Base-by-base conservation (phyloP, 306 rosid species). In the Albizia julibrissin region DNA sequence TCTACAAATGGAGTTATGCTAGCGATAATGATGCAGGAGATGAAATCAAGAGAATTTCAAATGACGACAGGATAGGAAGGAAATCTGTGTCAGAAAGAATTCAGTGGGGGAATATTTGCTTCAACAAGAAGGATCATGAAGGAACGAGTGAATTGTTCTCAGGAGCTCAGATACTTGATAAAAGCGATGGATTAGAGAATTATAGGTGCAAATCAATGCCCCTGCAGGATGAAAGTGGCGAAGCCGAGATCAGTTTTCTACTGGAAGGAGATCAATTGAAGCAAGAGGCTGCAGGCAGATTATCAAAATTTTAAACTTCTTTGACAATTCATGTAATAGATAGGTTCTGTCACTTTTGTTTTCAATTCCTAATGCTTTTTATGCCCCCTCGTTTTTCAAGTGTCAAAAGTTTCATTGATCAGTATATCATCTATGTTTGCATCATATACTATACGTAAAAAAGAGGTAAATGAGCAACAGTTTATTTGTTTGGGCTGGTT, bases 41-140 rank as follows among this genome's bases (percentile, higher is more conserved):
- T 26, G 85, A 84, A 49, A 54, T 86, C 0, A 81, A 68, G 84
- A 59, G 85, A 81, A 79, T 74, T 76, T 84, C 91, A 58, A 74
- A 72, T 22, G 93, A 89, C 27, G 82, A 89, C 33, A 81, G 72
- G 34, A 85, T 58, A n/a, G 91, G 91, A 42, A 78, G 93, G 76
- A 88, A 79, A 62, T 89, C 93, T 7, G 46, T 88, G 4, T 87
- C 89, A 0, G 93, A 89, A 80, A 89, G 75, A 62, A 88, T 91
- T 37, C 93, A 91, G 70, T 89, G 95, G 95, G 89, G 88, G 71
- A 89, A 83, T 74, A 89, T 89, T 74, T 89, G 95, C 84, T 86
- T 91, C 40, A 91, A 89, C 86, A 87, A 79, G 11, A 16, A 29
- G 10, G 69, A 83, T 39, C 39, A 49, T 44, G 83, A 80, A 42